A percentile compares a stretch with the other conserved stretches of the same genome.
Evolutionary conservation across 2,329 filamentous ascomycete genomes (phyloP).

Genomic region (Colletotrichum tanaceti): DNA sequence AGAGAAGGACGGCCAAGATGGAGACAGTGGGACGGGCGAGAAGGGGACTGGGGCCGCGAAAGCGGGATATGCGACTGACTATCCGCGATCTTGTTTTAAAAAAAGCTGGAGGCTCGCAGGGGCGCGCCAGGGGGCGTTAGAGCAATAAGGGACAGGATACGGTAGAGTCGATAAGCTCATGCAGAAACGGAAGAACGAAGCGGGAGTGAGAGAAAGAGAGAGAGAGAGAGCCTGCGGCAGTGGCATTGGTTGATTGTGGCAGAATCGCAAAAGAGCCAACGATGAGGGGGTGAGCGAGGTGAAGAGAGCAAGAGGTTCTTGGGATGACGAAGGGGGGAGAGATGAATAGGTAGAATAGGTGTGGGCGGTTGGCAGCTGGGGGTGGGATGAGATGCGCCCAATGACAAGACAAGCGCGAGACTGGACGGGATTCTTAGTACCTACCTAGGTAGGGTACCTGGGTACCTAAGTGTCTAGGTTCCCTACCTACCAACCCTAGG

Average conservation of each 20-base stretch:
- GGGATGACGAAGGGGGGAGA: conserved; percentile 27
- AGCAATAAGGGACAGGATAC: neutral
- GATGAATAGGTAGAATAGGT: conserved; percentile 24
- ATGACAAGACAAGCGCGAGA: conserved; percentile 23
- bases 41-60: conserved; percentile 17
- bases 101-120: conserved; percentile 7
- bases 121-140: conserved; percentile 1
- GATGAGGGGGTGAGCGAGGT: conserved; percentile 34
- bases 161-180: conserved; percentile 21
- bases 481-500: no score
- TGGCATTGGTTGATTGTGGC: conserved; percentile 31
- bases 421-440: conserved; percentile 25
- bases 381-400: neutral
- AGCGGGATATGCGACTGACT: conserved; percentile 32
- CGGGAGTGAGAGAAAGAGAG: conserved; percentile 6
- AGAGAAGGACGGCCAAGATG: conserved; percentile 18
- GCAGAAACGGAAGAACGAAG: conserved; percentile 20
- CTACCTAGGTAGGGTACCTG: neutral
- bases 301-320: conserved; percentile 26
- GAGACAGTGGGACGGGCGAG: conserved; percentile 20
- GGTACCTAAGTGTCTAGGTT: neutral
- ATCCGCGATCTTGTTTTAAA: conserved; percentile 23
- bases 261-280: conserved; percentile 23
- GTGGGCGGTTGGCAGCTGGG: conserved; percentile 24
- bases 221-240: conserved; percentile 27